Evolutionary conservation across 805 yeast genomes (phyloP), one percentile per base, ranked within the genome.

Genomic region (Candida nonsorbophila): DNA sequence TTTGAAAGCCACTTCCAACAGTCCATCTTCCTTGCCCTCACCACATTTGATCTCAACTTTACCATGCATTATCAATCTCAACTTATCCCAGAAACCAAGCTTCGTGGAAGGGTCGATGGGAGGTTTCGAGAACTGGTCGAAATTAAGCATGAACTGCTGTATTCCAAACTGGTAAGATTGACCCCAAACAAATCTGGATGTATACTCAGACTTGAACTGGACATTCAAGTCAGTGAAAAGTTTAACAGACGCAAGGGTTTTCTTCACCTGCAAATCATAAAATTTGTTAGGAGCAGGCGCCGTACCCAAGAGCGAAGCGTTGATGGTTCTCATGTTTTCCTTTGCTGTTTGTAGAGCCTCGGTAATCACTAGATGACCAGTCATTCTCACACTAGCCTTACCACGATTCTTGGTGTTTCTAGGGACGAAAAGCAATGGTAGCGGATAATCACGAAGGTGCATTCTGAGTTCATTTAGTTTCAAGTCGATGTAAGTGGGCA

Each of bases 51-150:
- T 64, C 2, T 52, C 54, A 30, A 79, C 55, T 12, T 74, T 69
- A 0, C 95, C 94, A 58, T 88, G 97, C 42, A 86, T 59, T 10
- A 81, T 65, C 16, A 78, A 67, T 28, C 95, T 61, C 16, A 86
- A 55, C 50, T 87, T 90, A 54, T 88, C 97, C 97, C 97, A 88
- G 42, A 87, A 79, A 1, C 97, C 97, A 9, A 86, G 58, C 42
- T 81, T 82, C 3, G 75, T 71, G 2, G 95, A 84, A 0, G 88
- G 88, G 51, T 88, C 97, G 10, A 83, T 58, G 0, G 94, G 95
- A 0, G 95, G 94, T 51, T 90, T 88, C 1, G 94, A 77, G 48
- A 88, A 84, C 25, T 80, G 77, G 44, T 87, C 95, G 36, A 88
- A 70, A 32, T 75, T 80, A 32, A 77, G 59, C 77, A 84, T 81